A percentile compares a stretch with the other conserved stretches of the same genome.
phyloP scores from a whole-genome alignment of 1,139 yeast species.

The Diutina catenulata region DNA sequence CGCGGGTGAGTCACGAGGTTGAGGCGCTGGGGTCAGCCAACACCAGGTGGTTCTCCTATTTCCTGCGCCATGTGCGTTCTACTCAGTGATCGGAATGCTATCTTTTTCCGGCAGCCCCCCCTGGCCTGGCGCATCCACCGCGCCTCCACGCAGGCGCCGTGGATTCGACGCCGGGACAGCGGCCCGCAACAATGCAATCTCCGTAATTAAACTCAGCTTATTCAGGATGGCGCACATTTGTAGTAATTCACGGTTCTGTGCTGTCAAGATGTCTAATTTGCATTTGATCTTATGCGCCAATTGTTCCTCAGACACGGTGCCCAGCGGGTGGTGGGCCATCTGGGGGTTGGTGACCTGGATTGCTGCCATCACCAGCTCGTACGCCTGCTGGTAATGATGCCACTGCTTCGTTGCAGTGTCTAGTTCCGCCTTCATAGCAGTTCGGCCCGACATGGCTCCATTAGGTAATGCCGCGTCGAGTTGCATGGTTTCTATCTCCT shows the following conservation, averaged over 20 bases:
- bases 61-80: too few species aligned
- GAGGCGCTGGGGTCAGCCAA: too few species aligned
- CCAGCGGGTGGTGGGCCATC: background rate
- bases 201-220: background rate
- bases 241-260: background rate
- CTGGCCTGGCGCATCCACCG: too few species aligned
- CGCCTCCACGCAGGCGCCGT: too few species aligned
- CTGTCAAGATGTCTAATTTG: conserved; percentile 1
- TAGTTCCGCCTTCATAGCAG: too few species aligned
- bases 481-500: background rate
- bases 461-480: background rate
- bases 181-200: conserved; percentile 4
- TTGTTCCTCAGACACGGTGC: background rate
- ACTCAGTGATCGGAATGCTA: too few species aligned
- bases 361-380: conserved; percentile 2
- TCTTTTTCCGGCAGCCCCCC: too few species aligned
- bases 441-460: too few species aligned
- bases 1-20: too few species aligned
- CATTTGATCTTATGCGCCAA: conserved; percentile 1
- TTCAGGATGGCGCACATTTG: background rate
- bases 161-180: too few species aligned
- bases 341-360: background rate
- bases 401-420: background rate
- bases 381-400: conserved; percentile 1
- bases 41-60: too few species aligned